phyloP scores from a whole-genome alignment of 2,329 filamentous ascomycete species.

The Epichloe amarillans region DNA sequence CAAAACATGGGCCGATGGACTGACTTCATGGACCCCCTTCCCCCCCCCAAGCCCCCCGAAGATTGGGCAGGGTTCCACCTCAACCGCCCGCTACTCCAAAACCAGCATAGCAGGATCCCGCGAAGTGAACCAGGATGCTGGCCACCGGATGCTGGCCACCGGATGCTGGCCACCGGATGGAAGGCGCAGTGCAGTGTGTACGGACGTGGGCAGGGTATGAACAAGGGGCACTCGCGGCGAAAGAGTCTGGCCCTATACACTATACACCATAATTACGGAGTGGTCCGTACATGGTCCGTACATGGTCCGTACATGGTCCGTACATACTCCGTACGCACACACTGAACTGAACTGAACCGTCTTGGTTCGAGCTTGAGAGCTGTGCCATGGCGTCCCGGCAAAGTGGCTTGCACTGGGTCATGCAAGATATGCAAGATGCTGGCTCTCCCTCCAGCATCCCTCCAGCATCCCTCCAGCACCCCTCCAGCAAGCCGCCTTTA shows the following conservation, averaged over 20 bases:
- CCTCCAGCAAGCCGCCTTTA: neutral
- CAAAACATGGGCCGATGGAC: neutral
- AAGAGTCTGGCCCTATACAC: neutral
- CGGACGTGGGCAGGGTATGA: neutral
- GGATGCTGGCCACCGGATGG: neutral
- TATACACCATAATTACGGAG: too few relatives aligned
- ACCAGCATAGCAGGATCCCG: constrained; percentile 3
- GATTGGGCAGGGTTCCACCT: constrained; percentile 4
- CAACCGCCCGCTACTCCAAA: constrained; percentile 5
- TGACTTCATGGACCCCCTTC: neutral
- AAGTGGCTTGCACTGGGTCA: constrained; percentile 4
- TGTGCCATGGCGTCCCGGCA: neutral
- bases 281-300: too few relatives aligned
- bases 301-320: too few relatives aligned
- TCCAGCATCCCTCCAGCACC: neutral
- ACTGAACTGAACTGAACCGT: neutral
- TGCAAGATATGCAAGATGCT: neutral
- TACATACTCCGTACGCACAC: too few relatives aligned
- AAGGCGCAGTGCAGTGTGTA: too few relatives aligned
- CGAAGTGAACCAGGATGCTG: constrained; percentile 1
- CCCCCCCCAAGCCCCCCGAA: neutral
- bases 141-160: neutral
- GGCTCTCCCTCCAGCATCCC: neutral
- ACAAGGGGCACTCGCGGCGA: neutral
- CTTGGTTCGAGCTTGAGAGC: neutral